Conservation (phyloP, 257 asterid genomes). For the Eucommia ulmoides region DNA sequence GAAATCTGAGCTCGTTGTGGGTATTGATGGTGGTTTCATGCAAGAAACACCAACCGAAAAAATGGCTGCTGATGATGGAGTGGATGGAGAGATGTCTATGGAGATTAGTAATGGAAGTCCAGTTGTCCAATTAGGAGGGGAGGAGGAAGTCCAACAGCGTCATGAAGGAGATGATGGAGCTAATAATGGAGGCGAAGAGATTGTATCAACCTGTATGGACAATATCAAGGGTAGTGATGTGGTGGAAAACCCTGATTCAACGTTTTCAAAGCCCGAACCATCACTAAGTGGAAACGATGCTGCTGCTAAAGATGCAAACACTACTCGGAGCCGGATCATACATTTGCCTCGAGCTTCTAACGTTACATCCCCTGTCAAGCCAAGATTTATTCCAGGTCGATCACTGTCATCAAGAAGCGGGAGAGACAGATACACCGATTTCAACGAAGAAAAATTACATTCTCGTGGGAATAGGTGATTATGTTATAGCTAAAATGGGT, state of each 20-base stretch:
- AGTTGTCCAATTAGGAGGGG: conserved; percentile 17
- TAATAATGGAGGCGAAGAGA: conserved; percentile 17
- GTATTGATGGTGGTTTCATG: conserved; percentile 19
- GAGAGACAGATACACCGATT: conserved; percentile 50
- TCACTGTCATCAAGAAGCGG: conserved; percentile 39
- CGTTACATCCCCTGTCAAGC: conserved; percentile 28
- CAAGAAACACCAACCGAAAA: conserved; percentile 22
- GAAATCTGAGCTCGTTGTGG: conserved; percentile 15
- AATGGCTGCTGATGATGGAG: conserved; percentile 4
- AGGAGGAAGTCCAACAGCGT: conserved; percentile 19
- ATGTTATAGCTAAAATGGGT: conserved; percentile 3
- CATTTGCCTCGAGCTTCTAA: conserved; percentile 53
- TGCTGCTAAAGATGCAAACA: conserved; percentile 31
- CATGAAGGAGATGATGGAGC: conserved; percentile 26
- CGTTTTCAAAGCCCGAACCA: conserved; percentile 33
- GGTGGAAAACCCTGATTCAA: conserved; percentile 18
- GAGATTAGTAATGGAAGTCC: conserved; percentile 17
- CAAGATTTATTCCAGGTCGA: conserved; percentile 37
- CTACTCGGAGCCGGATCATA: conserved; percentile 65
- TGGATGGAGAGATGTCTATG: background rate
- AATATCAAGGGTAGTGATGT: conserved; percentile 18
- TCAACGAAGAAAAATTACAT: conserved; percentile 35
- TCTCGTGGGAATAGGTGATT: conserved; percentile 60
- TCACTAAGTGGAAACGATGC: conserved; percentile 25
- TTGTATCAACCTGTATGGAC: conserved; percentile 23